Base-by-base conservation (phyloP, 441 rosid species). In the Pelargonium exstipulatum region DNA sequence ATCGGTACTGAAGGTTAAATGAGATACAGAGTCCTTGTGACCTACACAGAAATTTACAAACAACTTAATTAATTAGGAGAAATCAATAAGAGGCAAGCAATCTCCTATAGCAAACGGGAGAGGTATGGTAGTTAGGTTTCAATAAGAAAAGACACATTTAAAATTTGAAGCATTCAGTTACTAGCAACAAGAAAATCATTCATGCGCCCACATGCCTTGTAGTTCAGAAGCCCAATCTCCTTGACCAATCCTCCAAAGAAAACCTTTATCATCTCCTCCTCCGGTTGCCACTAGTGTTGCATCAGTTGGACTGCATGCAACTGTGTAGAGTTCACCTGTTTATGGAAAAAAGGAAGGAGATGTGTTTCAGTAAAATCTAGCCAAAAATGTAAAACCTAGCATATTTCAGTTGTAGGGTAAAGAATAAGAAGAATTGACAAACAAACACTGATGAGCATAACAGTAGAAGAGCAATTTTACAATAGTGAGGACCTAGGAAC, bases 171-270 rank as follows among this genome's bases (percentile, higher is more conserved):
- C 9, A 45, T 16, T n/a, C 9, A 17, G 60, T 53, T 3, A 53
- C 18, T n/a, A n/a, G 6, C 7, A 53, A 53, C 60, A 53, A 14
- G 5, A n/a, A 53, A 53, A 53, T 53, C 6, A 53, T 13, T 53
- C 22, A 8, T 53, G 60, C 17, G 58, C 1, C 42, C 20, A 45
- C 58, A 40, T 74, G 82, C 96, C 96, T 62, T 64, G 74, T 63
- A 94, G 89, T 79, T 89, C 92, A 63, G 84, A 80, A 61, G 88
- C 88, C 95, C 95, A 91, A 75, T 94, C 98, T 66, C 93, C 95
- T 62, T 43, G 88, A 42, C 94, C 96, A 58, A 91, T 86, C 75
- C 76, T 89, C 93, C 96, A 93, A 37, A 93, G 85, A 77, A 88
- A 89, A n/a, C 83, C 90, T 79, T 68, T 87, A 63, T 93, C 95